These are phyloP conservation scores for Stephanodiscus triporus DNA, from an alignment of 108 stramenopile species.

Conservation along the genomic window DNA sequence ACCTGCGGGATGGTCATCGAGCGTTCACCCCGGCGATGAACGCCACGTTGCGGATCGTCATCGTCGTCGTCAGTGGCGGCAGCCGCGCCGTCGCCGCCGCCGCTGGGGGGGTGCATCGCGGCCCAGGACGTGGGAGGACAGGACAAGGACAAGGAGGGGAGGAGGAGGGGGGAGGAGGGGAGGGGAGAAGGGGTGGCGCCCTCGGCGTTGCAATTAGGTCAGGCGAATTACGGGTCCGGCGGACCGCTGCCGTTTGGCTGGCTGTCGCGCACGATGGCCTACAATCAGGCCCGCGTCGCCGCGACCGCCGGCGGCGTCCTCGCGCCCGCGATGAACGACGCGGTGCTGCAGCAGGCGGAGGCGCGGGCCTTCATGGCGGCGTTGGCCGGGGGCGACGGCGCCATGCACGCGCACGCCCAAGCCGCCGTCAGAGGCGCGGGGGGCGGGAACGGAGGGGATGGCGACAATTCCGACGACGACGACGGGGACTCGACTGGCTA, in stretches of 20 bases:
- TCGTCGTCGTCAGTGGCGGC: background rate
- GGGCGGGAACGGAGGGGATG: slow-evolving; percentile 29
- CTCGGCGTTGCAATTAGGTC: background rate
- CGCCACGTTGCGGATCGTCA: background rate
- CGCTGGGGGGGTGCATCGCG: too few species aligned
- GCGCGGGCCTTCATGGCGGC: slow-evolving; percentile 24
- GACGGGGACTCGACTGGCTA: slow-evolving; percentile 15
- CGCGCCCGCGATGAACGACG: slow-evolving; percentile 5
- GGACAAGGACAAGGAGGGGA: too few species aligned
- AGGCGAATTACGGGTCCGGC: background rate
- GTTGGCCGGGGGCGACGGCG: slow-evolving; percentile 11
- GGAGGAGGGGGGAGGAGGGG: background rate
- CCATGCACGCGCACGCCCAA: background rate
- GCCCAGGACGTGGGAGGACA: too few species aligned
- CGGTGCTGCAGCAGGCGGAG: slow-evolving; percentile 18
- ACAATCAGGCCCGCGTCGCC: slow-evolving; percentile 1
- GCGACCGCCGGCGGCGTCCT: background rate
- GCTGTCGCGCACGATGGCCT: slow-evolving; percentile 3
- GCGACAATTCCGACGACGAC: slow-evolving; percentile 33
- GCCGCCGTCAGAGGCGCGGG: slow-evolving; percentile 6
- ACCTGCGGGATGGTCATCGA: background rate
- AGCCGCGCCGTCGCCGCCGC: background rate
- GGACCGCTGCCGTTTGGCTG: background rate
- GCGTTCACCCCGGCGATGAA: slow-evolving; percentile 2
- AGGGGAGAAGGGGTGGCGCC: background rate